Base-by-base conservation (phyloP, 2,329 filamentous ascomycete genomes). In the Chrysosphaeria jannelii region DNA sequence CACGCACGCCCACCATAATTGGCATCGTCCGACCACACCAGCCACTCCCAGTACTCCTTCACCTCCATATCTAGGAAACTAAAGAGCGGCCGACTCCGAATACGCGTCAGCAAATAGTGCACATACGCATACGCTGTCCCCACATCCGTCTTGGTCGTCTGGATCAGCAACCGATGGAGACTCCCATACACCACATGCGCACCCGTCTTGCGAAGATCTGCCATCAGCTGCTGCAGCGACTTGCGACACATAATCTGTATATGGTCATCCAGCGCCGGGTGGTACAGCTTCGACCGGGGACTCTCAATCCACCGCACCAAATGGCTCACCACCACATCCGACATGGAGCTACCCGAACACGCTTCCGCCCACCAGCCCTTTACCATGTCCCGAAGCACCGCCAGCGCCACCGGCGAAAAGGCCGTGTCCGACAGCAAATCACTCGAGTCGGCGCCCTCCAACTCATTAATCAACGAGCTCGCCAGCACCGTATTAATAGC, bases 161-260 rank as follows among this genome's bases (percentile, higher is more conserved):
- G 85, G 10, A 99, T 53, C 7, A 99, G 57, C 10, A 99, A 52
- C 8, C 81, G 63, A 34, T 81, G 89, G 4, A 81, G 59, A 36
- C 67, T 89, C 19, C 85, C 88, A 42, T 88, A 93, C n/a, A 99
- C 62, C 12, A 97, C 68, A 34, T 91, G 76, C 0, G 78, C 91
- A 3, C 85, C 85, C 2, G 97, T 81, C 8, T 81, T 68, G 29
- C 78, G 66, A 48, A 97, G 97, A 39, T 97, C 85, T 0, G 69
- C 72, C 71, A 97, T 90, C 17, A 99, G 59, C 43, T 93, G 81
- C 38, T 91, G 74, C 33, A 97, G 74, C 1, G 88, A 85, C 43
- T 97, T 97, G 33, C 75, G 71, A 16, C 78, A 90, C 70, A 97
- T 88, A 63, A 91, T 85, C 42, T 91, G 81, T 25, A 99, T 79